Evolutionary conservation across 1,284 basidiomycete genomes (phyloP).

Genomic region (Clitocybe nebularis): DNA sequence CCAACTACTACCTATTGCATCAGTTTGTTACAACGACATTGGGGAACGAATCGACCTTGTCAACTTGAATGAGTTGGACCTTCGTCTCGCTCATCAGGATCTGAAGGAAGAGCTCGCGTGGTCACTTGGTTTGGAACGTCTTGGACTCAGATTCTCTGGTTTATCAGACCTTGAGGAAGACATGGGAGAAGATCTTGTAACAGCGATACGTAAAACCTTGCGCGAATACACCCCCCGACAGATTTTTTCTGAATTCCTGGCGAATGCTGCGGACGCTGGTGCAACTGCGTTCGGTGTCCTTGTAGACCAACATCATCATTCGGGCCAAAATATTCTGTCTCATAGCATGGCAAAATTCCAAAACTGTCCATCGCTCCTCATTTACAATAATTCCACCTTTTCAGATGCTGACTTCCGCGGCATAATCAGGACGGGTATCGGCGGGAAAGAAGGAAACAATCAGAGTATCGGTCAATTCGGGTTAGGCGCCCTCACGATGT

Average conservation of each 20-base stretch:
- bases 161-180: conserved; percentile 22
- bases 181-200: conserved; percentile 29
- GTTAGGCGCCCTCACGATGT: conserved; percentile 45
- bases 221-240: conserved; percentile 36
- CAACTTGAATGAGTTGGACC: conserved; percentile 13
- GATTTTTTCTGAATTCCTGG: conserved; percentile 43
- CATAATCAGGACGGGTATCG: conserved; percentile 38
- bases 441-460: conserved; percentile 34
- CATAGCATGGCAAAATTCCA: conserved; percentile 29
- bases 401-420: conserved; percentile 38
- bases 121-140: conserved; percentile 26
- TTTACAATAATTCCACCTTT: conserved; percentile 42
- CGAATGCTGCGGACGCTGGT: conserved; percentile 46
- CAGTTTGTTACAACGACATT: conserved; percentile 36
- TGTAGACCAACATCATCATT: conserved; percentile 26
- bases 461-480: conserved; percentile 48
- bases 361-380: conserved; percentile 31
- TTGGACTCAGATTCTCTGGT: conserved; percentile 29
- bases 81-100: conserved; percentile 30
- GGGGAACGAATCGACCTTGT: conserved; percentile 24
- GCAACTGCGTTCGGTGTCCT: conserved; percentile 36
- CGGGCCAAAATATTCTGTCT: conserved; percentile 24
- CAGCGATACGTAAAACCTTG: conserved; percentile 31
- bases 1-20: conserved; percentile 23
- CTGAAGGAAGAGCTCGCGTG: conserved; percentile 28